Base-by-base conservation (phyloP, 345 rosid species). In the thale cress (Arabidopsis thaliana) region DNA sequence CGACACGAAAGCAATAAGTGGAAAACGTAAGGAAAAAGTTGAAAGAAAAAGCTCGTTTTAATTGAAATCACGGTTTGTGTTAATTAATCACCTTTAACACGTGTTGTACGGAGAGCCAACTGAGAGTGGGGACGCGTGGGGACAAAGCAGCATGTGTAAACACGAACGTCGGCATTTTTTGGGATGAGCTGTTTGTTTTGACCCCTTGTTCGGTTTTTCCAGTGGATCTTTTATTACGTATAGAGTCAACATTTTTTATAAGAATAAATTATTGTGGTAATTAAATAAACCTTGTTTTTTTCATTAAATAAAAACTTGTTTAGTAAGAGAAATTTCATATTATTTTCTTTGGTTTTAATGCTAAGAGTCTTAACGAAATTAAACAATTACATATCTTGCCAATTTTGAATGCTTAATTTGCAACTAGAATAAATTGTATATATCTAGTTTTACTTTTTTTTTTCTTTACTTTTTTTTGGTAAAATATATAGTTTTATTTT, bases 151-250 rank as follows among this genome's bases (percentile, higher is more conserved):
- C 56, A 52, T 49, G 49, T 67, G 79, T 60, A 52, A 76, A 76
- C 79, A 68, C 73, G 62, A 59, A 74, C 67, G 78, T 74, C 51
- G 66, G 5, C 78, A 55, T 69, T 59, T 64, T 64, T 48, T 9
- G 38, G 25, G 66, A 57, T n/a, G 52, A 67, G 60, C 73, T 57
- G 22, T 74, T 57, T 57, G 33, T 2, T 46, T 59, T 46, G 73
- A 57, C 78, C 7, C 32, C 4, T 28, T 28, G 32, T 28, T 28
- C 57, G 11, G 23, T 37, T 67, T 12, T 22, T 53, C 12, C 25
- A 5, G 44, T 59, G 3, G 44, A 16, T 16, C 14, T 52, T 52
- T 25, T 25, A 12, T 25, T 53, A 28, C 59, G 28, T 48, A 1
- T 25, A 28, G 28, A 53, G 34, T 53, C 14, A 28, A 3, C 14